Base-by-base conservation (phyloP, 306 rosid genomes). In the Biancaea sappan region DNA sequence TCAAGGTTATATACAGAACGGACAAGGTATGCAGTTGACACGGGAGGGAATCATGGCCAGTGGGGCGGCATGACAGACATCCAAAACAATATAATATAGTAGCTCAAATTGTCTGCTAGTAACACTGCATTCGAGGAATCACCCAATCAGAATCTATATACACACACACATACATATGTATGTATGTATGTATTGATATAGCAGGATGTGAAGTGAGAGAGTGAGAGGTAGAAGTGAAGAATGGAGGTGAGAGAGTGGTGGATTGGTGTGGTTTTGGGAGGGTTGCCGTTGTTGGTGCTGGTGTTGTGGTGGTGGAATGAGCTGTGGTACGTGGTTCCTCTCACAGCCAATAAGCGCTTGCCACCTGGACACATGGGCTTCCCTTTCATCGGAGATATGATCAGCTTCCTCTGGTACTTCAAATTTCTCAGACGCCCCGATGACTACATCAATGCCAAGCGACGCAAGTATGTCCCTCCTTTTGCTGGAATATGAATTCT, bases 371-470 rank as follows among this genome's bases (percentile, higher is more conserved):
- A 58, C 54, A 56, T 81, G 84, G 77, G 82, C n/a, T 22, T 84
- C 4, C 85, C 79, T 8, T 41, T 80, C 24, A 4, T 81, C 0
- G 81, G 83, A 4, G 82, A 78, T 15, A 78, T 57, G 60, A 25
- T 78, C 11, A 16, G 34, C 18, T 84, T 87, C 40, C 57, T 84
- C 4, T 87, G 85, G 81, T 82, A 80, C 74, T 87, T 77, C 88
- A 84, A 87, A 75, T 51, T 84, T 58, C 66, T 84, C 44, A 12
- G 74, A 1, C 79, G 80, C 6, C 91, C 91, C 0, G 80, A 82
- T 15, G 83, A 82, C 2, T 84, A 82, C 28, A 82, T 87, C 79
- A 47, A 66, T 6, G 52, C 78, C 1, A 80, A 77, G 61, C 43
- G 78, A 69, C 74, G 43, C 69, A 84, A 79, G 86, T 86, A 81